A percentile compares a stretch with the other conserved stretches of the same genome.
phyloP scores from a whole-genome alignment of 768 basidiomycete species.

The Leucosporidium scottii region DNA sequence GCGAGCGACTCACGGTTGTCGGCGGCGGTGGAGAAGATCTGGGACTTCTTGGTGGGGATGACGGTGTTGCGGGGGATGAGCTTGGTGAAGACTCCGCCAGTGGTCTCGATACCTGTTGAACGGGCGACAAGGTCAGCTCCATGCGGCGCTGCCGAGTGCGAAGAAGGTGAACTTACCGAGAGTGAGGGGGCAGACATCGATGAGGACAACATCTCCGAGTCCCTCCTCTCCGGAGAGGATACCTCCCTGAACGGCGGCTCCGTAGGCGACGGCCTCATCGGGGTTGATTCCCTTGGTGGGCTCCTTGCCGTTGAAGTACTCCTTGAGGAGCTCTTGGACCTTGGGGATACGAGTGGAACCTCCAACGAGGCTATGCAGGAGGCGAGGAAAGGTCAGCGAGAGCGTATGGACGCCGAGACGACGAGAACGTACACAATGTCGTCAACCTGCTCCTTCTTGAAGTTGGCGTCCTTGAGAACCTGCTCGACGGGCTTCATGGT shows the following conservation, averaged over 20 bases:
- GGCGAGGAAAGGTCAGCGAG: not conserved
- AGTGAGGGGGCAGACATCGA: slow-evolving; percentile 93
- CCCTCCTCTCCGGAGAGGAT: slow-evolving; percentile 92
- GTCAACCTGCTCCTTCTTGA: slow-evolving; percentile 95
- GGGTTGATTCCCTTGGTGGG: slow-evolving; percentile 98
- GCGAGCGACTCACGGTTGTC: slow-evolving; percentile 51
- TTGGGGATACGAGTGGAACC: slow-evolving; percentile 99
- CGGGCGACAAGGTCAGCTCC: not conserved
- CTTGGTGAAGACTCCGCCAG: slow-evolving; percentile 88
- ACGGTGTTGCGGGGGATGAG: slow-evolving; percentile 92
- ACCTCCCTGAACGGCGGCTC: slow-evolving; percentile 97
- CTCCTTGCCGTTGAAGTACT: slow-evolving; percentile 76
- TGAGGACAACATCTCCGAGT: slow-evolving; percentile 81
- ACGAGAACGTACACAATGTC: slow-evolving; percentile 52
- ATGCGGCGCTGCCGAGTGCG: not conserved
- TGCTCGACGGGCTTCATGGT: slow-evolving; percentile 99
- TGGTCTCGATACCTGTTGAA: slow-evolving; percentile 81
- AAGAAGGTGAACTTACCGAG: slow-evolving; percentile 45
- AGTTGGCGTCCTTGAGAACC: slow-evolving; percentile 92
- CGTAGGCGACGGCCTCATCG: slow-evolving; percentile 97
- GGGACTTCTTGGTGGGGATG: slow-evolving; percentile 93
- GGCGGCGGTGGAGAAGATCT: slow-evolving; percentile 54
- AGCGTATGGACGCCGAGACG: not conserved
- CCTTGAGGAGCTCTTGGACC: slow-evolving; percentile 95
- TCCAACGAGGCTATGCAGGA: slow-evolving; percentile 72